Evolutionary conservation across 192 early-diverging fungal genomes (phyloP).

Genomic region (Rhizophagus clarus): DNA sequence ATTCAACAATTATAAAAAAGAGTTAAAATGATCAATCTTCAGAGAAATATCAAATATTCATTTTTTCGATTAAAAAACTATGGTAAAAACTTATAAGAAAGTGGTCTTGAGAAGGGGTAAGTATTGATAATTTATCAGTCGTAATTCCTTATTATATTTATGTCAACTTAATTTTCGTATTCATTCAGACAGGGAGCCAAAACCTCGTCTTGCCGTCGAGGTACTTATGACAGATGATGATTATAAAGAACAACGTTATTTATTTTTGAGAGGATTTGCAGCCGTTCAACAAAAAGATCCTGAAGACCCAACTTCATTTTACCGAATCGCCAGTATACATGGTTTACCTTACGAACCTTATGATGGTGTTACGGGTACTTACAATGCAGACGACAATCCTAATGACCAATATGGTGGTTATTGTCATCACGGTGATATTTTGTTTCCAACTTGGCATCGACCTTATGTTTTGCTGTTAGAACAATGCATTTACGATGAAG

Average conservation of each 20-base stretch:
- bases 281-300: not conserved
- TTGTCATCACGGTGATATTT: conserved; percentile 27
- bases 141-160: too few species aligned
- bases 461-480: too few species aligned
- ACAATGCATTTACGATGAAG: too few species aligned
- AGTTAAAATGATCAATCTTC: too few species aligned
- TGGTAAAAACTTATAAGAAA: too few species aligned
- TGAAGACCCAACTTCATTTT: conserved; percentile 17
- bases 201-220: conserved; percentile 3
- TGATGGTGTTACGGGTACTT: not conserved
- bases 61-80: too few species aligned
- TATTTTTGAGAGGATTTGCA: conserved; percentile 1
- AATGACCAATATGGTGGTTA: conserved; percentile 18
- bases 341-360: conserved; percentile 20
- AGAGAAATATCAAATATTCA: too few species aligned
- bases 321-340: conserved; percentile 12
- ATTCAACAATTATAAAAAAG: too few species aligned
- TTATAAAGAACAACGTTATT: conserved; percentile 1
- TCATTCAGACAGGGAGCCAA: too few species aligned
- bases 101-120: too few species aligned
- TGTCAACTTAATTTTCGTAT: too few species aligned
- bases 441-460: conserved; percentile 30
- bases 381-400: not conserved
- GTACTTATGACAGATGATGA: not conserved
- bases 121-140: too few species aligned